Evolutionary conservation across 2,329 filamentous ascomycete species (phyloP).

Genomic region (Hypoxylon sp.): DNA sequence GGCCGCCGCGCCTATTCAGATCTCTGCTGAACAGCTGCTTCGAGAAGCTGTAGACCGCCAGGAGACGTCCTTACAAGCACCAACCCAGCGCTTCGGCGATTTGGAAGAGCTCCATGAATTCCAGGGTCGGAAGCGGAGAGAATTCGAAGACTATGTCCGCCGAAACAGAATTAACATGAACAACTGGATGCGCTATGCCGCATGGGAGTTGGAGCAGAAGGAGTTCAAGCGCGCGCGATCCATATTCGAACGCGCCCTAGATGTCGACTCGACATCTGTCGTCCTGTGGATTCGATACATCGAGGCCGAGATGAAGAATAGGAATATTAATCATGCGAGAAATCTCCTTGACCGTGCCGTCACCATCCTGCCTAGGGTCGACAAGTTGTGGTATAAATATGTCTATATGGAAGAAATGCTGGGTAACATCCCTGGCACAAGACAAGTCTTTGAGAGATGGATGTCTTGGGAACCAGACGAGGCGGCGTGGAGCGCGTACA

Average conservation of each 20-base stretch:
- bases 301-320: constrained; percentile 94
- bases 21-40: constrained; percentile 96
- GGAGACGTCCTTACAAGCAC: constrained; percentile 87
- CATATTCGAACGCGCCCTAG: constrained; percentile 94
- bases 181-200: constrained; percentile 98
- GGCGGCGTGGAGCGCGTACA: constrained; percentile 94
- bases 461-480: constrained; percentile 99
- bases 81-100: constrained; percentile 94
- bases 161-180: constrained; percentile 96
- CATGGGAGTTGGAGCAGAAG: constrained; percentile 98
- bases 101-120: constrained; percentile 98
- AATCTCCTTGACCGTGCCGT: constrained; percentile 97
- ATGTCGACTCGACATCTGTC: constrained; percentile 89
- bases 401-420: constrained; percentile 99
- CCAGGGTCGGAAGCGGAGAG: constrained; percentile 94
- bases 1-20: constrained; percentile 89
- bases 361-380: constrained; percentile 87
- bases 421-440: constrained; percentile 90
- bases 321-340: constrained; percentile 96
- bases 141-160: constrained; percentile 98
- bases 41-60: constrained; percentile 97
- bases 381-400: constrained; percentile 99
- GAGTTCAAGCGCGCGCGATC: constrained; percentile 92
- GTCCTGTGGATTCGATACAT: constrained; percentile 93
- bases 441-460: constrained; percentile 97